phyloP scores from a whole-genome alignment of 2,329 filamentous ascomycete species.

The Pyrenochaeta sp. region DNA sequence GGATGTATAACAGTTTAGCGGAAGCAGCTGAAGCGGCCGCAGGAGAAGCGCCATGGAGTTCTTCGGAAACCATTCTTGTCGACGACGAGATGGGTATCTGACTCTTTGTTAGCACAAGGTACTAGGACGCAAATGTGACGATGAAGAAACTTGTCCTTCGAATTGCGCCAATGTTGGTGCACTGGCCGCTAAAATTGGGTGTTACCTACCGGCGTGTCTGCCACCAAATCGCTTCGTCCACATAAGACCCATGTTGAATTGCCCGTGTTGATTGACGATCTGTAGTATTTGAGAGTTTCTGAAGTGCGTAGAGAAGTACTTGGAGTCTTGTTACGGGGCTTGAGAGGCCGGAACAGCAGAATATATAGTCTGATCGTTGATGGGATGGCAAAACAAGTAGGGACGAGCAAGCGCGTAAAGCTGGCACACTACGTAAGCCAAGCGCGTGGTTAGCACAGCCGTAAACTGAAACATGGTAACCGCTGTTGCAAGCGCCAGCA shows the following conservation, averaged over 20 bases:
- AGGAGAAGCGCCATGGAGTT: slow-evolving; percentile 61
- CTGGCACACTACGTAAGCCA: slow-evolving; percentile 15
- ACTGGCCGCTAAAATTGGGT: background rate
- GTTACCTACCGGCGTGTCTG: slow-evolving; percentile 51
- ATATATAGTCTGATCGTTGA: slow-evolving; percentile 23
- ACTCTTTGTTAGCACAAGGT: slow-evolving; percentile 25
- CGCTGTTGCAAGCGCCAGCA: background rate
- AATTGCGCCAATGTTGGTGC: no score
- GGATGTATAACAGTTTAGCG: slow-evolving; percentile 47
- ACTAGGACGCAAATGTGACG: slow-evolving; percentile 9
- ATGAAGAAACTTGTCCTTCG: background rate
- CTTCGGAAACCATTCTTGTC: slow-evolving; percentile 62
- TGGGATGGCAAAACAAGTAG: slow-evolving; percentile 22
- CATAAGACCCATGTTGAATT: slow-evolving; percentile 55
- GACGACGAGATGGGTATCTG: slow-evolving; percentile 60
- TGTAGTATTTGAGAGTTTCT: background rate
- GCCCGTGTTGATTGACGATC: slow-evolving; percentile 16
- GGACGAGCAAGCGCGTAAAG: slow-evolving; percentile 20
- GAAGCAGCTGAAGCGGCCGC: slow-evolving; percentile 63
- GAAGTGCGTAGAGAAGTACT: slow-evolving; percentile 1
- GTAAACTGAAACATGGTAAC: background rate
- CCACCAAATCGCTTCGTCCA: slow-evolving; percentile 58
- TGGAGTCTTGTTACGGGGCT: slow-evolving; percentile 7
- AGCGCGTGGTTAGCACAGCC: background rate
- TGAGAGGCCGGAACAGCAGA: background rate